phyloP scores from a whole-genome alignment of 2,329 filamentous ascomycete species.

The Achaetomium macrosporum region DNA sequence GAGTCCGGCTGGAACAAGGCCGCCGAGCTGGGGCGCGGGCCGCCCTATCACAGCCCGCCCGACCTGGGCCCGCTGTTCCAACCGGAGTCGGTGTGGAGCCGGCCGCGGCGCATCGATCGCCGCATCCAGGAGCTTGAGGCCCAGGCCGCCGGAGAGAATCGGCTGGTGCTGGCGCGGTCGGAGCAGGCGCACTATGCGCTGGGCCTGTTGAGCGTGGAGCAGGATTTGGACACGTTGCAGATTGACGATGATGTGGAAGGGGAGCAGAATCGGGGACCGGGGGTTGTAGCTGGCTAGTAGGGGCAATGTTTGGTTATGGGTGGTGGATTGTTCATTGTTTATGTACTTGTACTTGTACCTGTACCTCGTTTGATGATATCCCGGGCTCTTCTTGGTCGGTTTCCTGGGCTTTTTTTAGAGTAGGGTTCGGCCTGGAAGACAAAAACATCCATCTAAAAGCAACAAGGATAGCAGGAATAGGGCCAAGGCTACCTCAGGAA shows the following conservation, averaged over 20 bases:
- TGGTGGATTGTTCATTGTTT: too few relatives aligned
- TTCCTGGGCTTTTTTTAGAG: not conserved
- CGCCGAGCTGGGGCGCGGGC: constrained; percentile 66
- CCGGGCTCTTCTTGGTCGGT: not conserved
- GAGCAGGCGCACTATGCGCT: constrained; percentile 69
- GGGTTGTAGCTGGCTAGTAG: not conserved
- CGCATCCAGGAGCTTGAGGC: constrained; percentile 44
- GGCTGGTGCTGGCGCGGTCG: constrained; percentile 54
- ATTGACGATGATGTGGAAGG: constrained; percentile 34
- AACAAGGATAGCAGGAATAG: not conserved
- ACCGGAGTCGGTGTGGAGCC: constrained; percentile 41
- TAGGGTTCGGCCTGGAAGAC: not conserved
- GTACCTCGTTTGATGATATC: not conserved
- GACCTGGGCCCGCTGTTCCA: constrained; percentile 33
- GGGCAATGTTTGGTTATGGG: not conserved
- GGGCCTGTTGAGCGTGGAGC: constrained; percentile 71
- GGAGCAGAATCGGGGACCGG: not conserved
- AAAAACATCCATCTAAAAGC: too few relatives aligned
- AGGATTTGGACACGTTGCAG: constrained; percentile 62
- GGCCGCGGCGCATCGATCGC: constrained; percentile 45
- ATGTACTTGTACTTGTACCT: not conserved
- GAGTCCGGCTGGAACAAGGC: constrained; percentile 79
- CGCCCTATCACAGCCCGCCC: constrained; percentile 57
- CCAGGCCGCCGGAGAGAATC: constrained; percentile 30
- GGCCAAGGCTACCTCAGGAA: too few relatives aligned